Base-by-base conservation (phyloP, 2,329 filamentous ascomycete genomes). In the Ascochyta koolunga region DNA sequence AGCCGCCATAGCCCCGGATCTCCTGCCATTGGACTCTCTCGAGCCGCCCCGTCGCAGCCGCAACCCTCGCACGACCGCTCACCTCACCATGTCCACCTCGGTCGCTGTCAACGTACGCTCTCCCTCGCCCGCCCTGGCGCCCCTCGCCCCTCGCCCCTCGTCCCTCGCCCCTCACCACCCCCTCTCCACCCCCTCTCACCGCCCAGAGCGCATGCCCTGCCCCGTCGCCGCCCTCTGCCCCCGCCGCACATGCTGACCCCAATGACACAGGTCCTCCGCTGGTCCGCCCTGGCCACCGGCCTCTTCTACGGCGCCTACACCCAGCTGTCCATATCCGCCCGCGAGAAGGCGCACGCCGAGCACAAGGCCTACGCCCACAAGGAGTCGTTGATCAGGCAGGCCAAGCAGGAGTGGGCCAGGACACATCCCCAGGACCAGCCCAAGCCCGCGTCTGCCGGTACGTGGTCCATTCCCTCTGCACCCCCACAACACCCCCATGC, bases 221-320 rank as follows among this genome's bases (percentile, higher is more conserved):
- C 39, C 44, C 11, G n/a, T 21, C 18, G 43, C 37, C 32, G 40
- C 50, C 53, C 59, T 52, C 36, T 15, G 25, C 35, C 38, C 16
- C 55, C 59, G 47, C 25, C 35, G 50, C 43, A 13, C 35, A 45
- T 61, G 65, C 70, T 73, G 64, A 73, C 47, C 18, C 25, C 39
- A 38, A 59, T 58, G 48, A 44, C 46, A 52, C 78, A 99, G 95
- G 93, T 99, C 78, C 86, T 98, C 78, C 93, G 95, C 80, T 99
- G 93, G 85, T 93, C 92, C 74, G 93, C 93, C 76, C 90, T 99
- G 66, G 90, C 88, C 73, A 83, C 91, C 72, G 95, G 95, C 76
- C 82, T 98, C 76, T 88, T 96, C 81, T 99, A 99, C 83, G 95
- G 95, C 77, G 87, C 96, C 82, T 90, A 88, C 79, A 93, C 96